Base-by-base conservation (phyloP, 2,329 filamentous ascomycete species). In the Metarhizium album region DNA sequence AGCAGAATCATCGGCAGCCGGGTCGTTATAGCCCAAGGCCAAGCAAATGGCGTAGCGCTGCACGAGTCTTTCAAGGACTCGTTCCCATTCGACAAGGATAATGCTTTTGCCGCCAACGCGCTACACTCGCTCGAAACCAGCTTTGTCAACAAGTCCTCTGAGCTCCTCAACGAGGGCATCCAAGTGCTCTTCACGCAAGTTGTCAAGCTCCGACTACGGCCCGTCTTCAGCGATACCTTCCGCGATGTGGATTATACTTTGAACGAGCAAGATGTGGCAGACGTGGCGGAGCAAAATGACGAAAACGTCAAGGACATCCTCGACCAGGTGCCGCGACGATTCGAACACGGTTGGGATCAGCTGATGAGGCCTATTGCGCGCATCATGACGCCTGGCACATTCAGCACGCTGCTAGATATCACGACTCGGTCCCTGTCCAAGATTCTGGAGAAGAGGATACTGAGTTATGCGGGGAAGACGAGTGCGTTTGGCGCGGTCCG, bases 181-280 rank as follows among this genome's bases (percentile, higher is more conserved):
- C 80, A 86, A 58, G 90, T 95, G 4, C 78, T 95, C 43, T 94
- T 95, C 65, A 84, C 87, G 60, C 86, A 90, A 61, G 87, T 97
- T 2, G 78, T 96, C 59, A 91, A 91, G 63, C 80, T 83, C 2
- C 87, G 90, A 11, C 75, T 98, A 14, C 83, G 90, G 0, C 88
- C 89, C 0, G 83, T 96, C 3, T 75, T 98, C 11, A 79, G 82
- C 18, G 91, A 98, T 52, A 84, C 90, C 0, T 97, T 97, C 75
- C 84, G 90, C 42, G 91, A 97, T 60, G 80, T 87, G 22, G 90
- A 96, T 67, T 98, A 98, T 69, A 77, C 81, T 8, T 73, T 88
- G 3, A 75, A 75, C 1, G 78, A 83, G 54, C 77, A 82, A 42
- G 81, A 84, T 49, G 64, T 83, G 13, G 70, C 70, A 9, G 80